Conservation (phyloP, 257 asterid genomes). For the Primulina tabacum region DNA sequence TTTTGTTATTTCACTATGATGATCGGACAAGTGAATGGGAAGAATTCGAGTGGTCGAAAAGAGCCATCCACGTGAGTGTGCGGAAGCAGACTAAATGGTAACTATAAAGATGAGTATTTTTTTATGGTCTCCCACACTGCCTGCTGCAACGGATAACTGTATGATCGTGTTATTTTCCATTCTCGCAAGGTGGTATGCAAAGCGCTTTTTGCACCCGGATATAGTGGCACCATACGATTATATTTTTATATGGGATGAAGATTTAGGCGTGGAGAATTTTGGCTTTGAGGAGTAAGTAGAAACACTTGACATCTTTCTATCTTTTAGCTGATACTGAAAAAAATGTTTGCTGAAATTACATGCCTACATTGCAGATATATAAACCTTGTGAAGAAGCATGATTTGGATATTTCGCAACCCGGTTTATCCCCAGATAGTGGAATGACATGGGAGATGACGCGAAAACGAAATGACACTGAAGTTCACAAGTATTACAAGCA, state of each 20-base stretch:
- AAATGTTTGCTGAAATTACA: conserved; percentile 19
- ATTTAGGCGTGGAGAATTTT: conserved; percentile 76
- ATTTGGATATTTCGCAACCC: conserved; percentile 86
- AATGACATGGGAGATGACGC: conserved; percentile 89
- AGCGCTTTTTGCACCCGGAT: conserved; percentile 88
- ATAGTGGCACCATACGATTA: conserved; percentile 80
- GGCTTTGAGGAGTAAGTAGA: conserved; percentile 72
- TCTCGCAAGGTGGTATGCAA: conserved; percentile 86
- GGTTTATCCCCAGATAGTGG: conserved; percentile 82
- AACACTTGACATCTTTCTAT: conserved; percentile 5
- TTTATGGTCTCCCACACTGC: background rate
- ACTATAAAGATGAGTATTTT: conserved; percentile 7
- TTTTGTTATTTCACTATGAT: conserved; percentile 86
- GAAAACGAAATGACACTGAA: conserved; percentile 64
- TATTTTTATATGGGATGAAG: conserved; percentile 91
- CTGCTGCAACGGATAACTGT: background rate
- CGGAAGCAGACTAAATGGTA: conserved; percentile 88
- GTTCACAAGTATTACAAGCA: conserved; percentile 64
- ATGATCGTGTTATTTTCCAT: conserved; percentile 4
- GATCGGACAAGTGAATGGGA: conserved; percentile 91
- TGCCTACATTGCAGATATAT: conserved; percentile 44
- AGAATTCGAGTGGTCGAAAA: conserved; percentile 86
- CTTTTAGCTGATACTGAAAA: conserved; percentile 2
- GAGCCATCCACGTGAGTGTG: conserved; percentile 75
- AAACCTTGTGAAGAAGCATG: conserved; percentile 71